Base-by-base conservation (phyloP, 75 land plant species). In the Ceratopteris richardii region DNA sequence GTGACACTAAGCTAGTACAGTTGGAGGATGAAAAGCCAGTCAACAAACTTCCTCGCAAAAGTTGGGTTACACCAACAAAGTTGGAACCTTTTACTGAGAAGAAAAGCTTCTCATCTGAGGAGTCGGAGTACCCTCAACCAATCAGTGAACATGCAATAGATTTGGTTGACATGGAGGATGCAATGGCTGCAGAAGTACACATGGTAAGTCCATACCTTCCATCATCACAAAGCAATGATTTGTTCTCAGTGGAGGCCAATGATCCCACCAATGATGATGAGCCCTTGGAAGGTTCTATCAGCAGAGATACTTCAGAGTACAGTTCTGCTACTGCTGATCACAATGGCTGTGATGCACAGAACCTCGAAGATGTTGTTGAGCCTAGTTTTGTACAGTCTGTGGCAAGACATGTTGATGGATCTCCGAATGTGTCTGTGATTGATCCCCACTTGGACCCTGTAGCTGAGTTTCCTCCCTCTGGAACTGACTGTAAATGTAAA, bases 341-440 rank as follows among this genome's bases (percentile, higher is more conserved):
- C 23, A 26, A 9, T 22, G 1, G 54, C 54, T 52, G 25, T 26
- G 54, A 52, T 11, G 54, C 23, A 23, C 54, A 52, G 1, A 24
- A 23, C 7, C 25, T 52, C 14, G 54, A 14, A 2, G 24, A 52
- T 4, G 5, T 2, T 28, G 28, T 23, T 11, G 4, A 28, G 7
- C 13, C 28, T 1, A 28, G 25, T 24, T 52, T 28, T 26, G 16
- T 4, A 23, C 2, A 28, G 3, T 24, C 54, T 1, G 23, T 23
- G 5, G 24, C 22, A 21, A 46, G 54, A 25, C 28, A 4, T 52
- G 29, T 2, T 12, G 54, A 52, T 52, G 54, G 74, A 7, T 88
- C 94, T 12, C 89, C 94, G 28, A 81, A 85, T 70, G 79, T 88
- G 25, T 88, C 94, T 0, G 79, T 88, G 20, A 88, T 85, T 61